These are phyloP conservation scores for Actinidia arguta DNA, from an alignment of 179 eudicot genomes.

Conservation along the genomic window DNA sequence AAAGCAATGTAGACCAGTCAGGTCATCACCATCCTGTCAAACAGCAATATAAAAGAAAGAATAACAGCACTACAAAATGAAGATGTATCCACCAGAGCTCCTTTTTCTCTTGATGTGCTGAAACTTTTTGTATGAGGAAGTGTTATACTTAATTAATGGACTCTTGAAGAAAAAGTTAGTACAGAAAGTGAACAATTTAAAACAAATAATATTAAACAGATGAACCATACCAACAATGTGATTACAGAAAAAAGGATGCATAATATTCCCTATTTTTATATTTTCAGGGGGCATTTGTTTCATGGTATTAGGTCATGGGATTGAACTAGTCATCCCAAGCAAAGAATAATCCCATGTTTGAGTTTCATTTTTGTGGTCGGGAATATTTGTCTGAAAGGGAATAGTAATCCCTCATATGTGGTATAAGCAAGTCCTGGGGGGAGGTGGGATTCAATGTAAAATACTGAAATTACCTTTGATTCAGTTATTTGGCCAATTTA, in stretches of 20 bases:
- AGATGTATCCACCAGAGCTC: background rate
- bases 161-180: background rate
- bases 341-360: background rate
- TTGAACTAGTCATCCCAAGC: no score
- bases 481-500: no score
- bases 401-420: no score
- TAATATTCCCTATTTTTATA: background rate
- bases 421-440: no score
- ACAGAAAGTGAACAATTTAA: background rate
- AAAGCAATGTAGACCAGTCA: slow-evolving; percentile 95
- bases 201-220: background rate
- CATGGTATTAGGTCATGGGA: no score
- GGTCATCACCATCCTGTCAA: slow-evolving; percentile 82
- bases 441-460: no score
- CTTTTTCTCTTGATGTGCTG: background rate
- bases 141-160: background rate
- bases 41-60: slow-evolving; percentile 1
- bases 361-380: no score
- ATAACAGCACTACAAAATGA: background rate
- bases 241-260: background rate
- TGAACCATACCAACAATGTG: no score
- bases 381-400: no score
- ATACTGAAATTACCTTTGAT: no score
- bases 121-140: background rate
- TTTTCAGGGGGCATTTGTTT: background rate